Conservation (phyloP, 306 rosid genomes). For the Lagenaria siceraria region DNA sequence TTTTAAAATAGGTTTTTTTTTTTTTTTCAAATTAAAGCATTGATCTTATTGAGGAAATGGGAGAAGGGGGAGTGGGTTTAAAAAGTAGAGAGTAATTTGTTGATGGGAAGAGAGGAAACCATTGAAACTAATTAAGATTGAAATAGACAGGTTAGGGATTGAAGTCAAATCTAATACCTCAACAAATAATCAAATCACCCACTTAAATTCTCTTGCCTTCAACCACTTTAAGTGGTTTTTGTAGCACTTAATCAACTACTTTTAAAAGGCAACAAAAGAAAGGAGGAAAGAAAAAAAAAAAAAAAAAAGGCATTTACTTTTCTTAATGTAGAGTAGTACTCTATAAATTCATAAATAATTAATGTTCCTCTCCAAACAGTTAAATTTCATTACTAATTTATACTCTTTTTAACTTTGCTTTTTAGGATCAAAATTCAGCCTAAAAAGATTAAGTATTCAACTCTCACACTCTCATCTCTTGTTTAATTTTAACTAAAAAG, state of each 20-base stretch:
- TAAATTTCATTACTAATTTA: too few species aligned
- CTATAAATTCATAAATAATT: background rate
- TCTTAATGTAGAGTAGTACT: background rate
- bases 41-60: too few species aligned
- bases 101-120: too few species aligned
- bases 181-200: slow-evolving; percentile 2
- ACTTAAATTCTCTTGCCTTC: background rate
- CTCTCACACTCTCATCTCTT: too few species aligned
- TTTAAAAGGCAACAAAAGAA: background rate
- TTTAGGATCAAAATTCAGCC: too few species aligned
- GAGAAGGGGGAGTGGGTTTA: too few species aligned
- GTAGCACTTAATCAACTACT: background rate
- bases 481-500: too few species aligned
- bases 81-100: too few species aligned
- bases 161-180: background rate
- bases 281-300: background rate
- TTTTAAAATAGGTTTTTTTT: too few species aligned
- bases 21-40: background rate
- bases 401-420: too few species aligned
- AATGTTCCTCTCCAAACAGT: background rate
- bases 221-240: background rate
- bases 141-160: background rate
- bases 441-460: too few species aligned
- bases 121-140: background rate
- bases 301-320: background rate